These are phyloP conservation scores for Sugiyamaella marilandica DNA, from an alignment of 805 yeast species.

Conservation along the genomic window DNA sequence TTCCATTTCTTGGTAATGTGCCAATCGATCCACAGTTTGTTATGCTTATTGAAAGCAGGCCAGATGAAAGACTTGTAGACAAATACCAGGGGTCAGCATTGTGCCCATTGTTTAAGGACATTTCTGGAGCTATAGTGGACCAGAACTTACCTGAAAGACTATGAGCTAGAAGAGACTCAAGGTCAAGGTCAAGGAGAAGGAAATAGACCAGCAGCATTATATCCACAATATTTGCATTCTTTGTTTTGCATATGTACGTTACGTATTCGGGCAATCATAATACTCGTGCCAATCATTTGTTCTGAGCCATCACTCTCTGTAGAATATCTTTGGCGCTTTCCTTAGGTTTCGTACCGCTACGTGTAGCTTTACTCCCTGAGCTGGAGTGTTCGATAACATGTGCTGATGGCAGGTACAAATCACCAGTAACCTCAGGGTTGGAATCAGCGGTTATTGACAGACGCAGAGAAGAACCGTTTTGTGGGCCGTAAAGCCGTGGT, in stretches of 20 bases:
- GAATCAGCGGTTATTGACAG: not conserved
- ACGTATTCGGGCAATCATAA: too few species aligned
- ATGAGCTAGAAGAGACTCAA: not conserved
- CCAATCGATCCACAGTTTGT: conserved; percentile 94
- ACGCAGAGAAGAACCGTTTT: not conserved
- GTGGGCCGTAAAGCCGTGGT: not conserved
- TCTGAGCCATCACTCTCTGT: not conserved
- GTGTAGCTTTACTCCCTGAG: not conserved
- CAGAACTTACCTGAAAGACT: not conserved
- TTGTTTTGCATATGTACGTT: not conserved
- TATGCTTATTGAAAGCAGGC: conserved; percentile 67
- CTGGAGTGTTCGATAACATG: not conserved
- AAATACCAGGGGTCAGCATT: conserved; percentile 33
- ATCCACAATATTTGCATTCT: not conserved
- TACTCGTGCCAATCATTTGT: too few species aligned
- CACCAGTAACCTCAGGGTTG: too few species aligned
- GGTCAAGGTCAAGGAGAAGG: too few species aligned
- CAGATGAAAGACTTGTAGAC: conserved; percentile 20
- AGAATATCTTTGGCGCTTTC: conserved; percentile 1
- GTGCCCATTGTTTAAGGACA: conserved; percentile 40
- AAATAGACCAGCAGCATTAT: too few species aligned
- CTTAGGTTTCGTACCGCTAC: not conserved
- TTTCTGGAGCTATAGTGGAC: not conserved
- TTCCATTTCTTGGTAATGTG: conserved; percentile 76
- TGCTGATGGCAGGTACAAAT: too few species aligned